Evolutionary conservation across 495 filamentous ascomycete genomes (phyloP), one percentile per base, ranked within the genome.

Genomic region (Aspergillus sparsus): DNA sequence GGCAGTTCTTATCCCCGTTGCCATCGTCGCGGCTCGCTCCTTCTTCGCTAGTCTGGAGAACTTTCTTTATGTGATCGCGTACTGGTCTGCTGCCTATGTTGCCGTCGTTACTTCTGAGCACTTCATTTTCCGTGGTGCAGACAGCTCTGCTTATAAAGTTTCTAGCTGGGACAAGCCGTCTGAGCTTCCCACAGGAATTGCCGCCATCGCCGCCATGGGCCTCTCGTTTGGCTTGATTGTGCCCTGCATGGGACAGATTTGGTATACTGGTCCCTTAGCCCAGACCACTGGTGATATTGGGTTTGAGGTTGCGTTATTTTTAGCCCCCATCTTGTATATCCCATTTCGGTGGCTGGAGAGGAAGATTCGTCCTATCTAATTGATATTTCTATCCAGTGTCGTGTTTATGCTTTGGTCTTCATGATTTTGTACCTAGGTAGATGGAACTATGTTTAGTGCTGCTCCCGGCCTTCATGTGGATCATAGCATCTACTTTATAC

Each of bases 221-320:
- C 64, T 76, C 35, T 75, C 67, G 58, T 83, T 61, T 49, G 58
- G 52, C 2, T 37, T 61, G 36, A 78, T 83, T 9, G 71, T 84
- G 10, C 81, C 80, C 8, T 76, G 75, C 44, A 83, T 85, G 81
- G 76, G 70, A 10, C 82, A 84, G 71, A 76, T 75, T 15, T 84
- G 81, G 81, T 85, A 73, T 54, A 74, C 73, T 8, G 82, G 82
- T 0, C 80, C 82, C 1, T 80, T 85, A 54, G 82, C 82, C 7
- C 58, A 73, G 72, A 77, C 64, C 34, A 80, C 82, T 15, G 82
- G 83, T 2, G 83, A 86, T 68, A 78, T 86, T 45, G 83, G 82
- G 13, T 84, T 86, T 60, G 82, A 86, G 71, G 49, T 84, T 52
- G 82, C 81, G 0, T 79, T 85, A 62, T 74, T 73, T 0, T 66